A percentile compares a stretch with the other conserved stretches of the same genome.
phyloP scores from a whole-genome alignment of 2,329 filamentous ascomycete genomes.

The Penicillium olsonii region DNA sequence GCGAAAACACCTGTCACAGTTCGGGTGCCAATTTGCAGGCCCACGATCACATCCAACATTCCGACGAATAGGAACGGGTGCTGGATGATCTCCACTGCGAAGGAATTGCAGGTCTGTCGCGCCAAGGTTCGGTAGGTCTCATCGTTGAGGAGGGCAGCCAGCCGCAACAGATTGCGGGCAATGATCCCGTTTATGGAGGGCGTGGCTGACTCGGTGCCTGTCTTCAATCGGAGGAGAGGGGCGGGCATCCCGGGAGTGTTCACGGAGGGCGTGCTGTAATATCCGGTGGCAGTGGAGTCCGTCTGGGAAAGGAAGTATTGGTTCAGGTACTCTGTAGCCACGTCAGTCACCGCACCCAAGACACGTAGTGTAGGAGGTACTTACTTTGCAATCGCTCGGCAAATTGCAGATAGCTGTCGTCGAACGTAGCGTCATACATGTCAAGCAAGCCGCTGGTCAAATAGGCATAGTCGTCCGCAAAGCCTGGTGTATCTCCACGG shows the following conservation, averaged over 20 bases:
- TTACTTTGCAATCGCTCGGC: slow-evolving; percentile 77
- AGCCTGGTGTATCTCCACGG: slow-evolving; percentile 67
- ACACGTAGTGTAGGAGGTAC: slow-evolving; percentile 19
- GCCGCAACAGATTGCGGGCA: slow-evolving; percentile 82
- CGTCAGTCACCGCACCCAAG: slow-evolving; percentile 2
- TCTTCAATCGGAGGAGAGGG: slow-evolving; percentile 80
- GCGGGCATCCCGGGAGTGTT: slow-evolving; percentile 61
- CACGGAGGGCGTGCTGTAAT: slow-evolving; percentile 44
- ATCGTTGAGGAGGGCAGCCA: slow-evolving; percentile 70
- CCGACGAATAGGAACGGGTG: slow-evolving; percentile 90
- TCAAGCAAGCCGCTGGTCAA: slow-evolving; percentile 79
- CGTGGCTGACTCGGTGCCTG: slow-evolving; percentile 89
- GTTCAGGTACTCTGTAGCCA: slow-evolving; percentile 66
- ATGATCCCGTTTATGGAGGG: slow-evolving; percentile 87
- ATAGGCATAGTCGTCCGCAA: slow-evolving; percentile 95
- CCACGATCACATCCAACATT: slow-evolving; percentile 74
- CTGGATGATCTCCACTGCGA: slow-evolving; percentile 88
- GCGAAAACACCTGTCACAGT: slow-evolving; percentile 59
- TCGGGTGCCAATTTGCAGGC: slow-evolving; percentile 68
- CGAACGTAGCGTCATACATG: slow-evolving; percentile 79
- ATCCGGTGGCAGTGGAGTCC: slow-evolving; percentile 40
- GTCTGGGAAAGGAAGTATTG: slow-evolving; percentile 72
- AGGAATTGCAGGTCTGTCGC: slow-evolving; percentile 75
- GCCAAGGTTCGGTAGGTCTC: slow-evolving; percentile 65
- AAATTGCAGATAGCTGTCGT: slow-evolving; percentile 74